Conservation (phyloP, 2,329 filamentous ascomycete genomes). For the Colletotrichum destructivum region DNA sequence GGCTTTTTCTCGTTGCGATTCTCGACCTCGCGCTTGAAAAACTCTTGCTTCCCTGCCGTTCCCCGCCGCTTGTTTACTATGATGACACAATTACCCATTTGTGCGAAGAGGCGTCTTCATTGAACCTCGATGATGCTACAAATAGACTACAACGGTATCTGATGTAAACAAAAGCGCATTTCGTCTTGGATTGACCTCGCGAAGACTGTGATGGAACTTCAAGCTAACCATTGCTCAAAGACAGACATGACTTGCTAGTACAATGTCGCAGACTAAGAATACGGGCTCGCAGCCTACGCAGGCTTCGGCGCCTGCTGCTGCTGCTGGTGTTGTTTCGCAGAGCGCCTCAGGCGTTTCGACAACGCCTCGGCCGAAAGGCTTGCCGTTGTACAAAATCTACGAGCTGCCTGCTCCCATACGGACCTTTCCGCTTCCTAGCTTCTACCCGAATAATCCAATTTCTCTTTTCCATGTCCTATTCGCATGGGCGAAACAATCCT, state of each 20-base stretch:
- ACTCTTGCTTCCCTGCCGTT: constrained; percentile 42
- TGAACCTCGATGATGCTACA: constrained; percentile 74
- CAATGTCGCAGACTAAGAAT: constrained; percentile 59
- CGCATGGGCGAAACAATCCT: constrained; percentile 81
- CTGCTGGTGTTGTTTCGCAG: constrained; percentile 34
- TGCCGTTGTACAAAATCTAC: constrained; percentile 81
- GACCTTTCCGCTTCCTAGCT: constrained; percentile 86
- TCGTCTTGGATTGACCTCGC: neutral
- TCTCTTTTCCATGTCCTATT: constrained; percentile 87
- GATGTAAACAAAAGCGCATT: constrained; percentile 63
- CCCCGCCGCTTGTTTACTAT: constrained; percentile 53
- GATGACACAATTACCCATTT: constrained; percentile 71
- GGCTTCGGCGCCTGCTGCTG: constrained; percentile 29
- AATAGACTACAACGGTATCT: constrained; percentile 99
- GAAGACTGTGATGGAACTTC: neutral
- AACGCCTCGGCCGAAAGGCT: constrained; percentile 50
- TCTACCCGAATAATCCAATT: constrained; percentile 93
- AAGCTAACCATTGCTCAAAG: constrained; percentile 49
- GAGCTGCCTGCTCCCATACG: constrained; percentile 84
- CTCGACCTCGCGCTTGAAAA: neutral
- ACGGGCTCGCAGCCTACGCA: constrained; percentile 33
- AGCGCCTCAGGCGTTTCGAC: constrained; percentile 45
- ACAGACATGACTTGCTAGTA: constrained; percentile 62
- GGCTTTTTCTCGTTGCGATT: constrained; percentile 2
- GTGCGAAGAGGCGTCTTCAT: constrained; percentile 74